A percentile compares a stretch with the other conserved stretches of the same genome.
Conservation (phyloP, 2,329 filamentous ascomycete genomes). For the Nigrospora osmanthi region DNA sequence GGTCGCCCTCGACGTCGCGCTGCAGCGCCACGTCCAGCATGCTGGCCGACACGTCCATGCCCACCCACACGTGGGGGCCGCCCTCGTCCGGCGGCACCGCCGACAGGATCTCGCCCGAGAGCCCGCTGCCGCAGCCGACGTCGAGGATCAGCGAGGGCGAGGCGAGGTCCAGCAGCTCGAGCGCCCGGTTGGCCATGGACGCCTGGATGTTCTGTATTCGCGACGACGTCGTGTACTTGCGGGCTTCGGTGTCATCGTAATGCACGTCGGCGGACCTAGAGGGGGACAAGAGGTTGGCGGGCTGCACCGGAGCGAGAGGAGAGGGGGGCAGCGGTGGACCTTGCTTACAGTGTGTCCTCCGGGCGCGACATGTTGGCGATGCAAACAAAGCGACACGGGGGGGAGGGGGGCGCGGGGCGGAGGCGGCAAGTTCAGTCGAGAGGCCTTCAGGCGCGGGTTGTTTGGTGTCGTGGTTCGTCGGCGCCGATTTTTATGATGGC, state of each 20-base stretch:
- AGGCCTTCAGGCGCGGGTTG: neutral
- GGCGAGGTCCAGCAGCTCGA: constrained; percentile 78
- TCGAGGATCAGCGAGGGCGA: constrained; percentile 85
- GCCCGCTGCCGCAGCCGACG: constrained; percentile 89
- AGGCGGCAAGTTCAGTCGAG: no score
- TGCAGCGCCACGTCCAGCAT: constrained; percentile 96
- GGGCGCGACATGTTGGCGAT: constrained; percentile 78
- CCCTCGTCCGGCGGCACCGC: constrained; percentile 60
- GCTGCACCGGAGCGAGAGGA: constrained; percentile 6
- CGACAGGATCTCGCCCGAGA: constrained; percentile 89
- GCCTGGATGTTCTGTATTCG: constrained; percentile 95
- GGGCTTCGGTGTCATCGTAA: constrained; percentile 92
- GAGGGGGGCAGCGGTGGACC: constrained; percentile 6
- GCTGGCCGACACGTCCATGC: constrained; percentile 89
- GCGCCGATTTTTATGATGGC: no score
- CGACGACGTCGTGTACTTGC: constrained; percentile 94
- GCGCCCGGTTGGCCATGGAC: constrained; percentile 86
- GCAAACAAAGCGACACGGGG: no score
- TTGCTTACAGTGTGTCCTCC: constrained; percentile 78
- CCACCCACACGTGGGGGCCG: constrained; percentile 91
- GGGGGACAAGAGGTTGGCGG: constrained; percentile 16
- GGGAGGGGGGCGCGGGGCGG: no score
- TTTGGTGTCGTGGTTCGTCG: no score
- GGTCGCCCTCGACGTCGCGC: constrained; percentile 83
- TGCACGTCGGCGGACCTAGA: constrained; percentile 94